Evolutionary conservation across 2,329 filamentous ascomycete species (phyloP).

Genomic region (Hypocreales sp.): DNA sequence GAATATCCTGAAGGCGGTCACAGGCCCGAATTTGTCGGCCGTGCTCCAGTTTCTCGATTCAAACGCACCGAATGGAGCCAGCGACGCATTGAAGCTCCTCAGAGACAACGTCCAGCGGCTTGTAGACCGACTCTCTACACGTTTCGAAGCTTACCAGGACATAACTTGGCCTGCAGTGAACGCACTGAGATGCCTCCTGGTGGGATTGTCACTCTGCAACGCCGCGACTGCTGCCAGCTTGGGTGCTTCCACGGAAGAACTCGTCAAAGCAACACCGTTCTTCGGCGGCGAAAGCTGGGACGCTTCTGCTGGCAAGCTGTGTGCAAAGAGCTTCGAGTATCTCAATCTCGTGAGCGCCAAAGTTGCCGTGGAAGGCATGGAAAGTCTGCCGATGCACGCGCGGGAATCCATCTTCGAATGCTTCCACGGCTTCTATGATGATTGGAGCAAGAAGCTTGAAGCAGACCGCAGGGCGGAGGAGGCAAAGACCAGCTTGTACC

Average conservation of each 20-base stretch:
- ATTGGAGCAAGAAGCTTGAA: constrained; percentile 67
- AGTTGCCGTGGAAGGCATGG: constrained; percentile 30
- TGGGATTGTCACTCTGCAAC: constrained; percentile 54
- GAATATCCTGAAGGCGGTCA: constrained; percentile 53
- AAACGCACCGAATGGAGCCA: constrained; percentile 6
- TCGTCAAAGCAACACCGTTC: constrained; percentile 38
- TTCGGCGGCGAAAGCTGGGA: constrained; percentile 29
- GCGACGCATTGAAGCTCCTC: constrained; percentile 30
- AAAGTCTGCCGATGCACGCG: constrained; percentile 21
- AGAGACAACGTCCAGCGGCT: constrained; percentile 50
- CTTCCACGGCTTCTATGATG: constrained; percentile 57
- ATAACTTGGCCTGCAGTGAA: constrained; percentile 64
- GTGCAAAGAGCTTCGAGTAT: constrained; percentile 24
- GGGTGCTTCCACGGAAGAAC: constrained; percentile 15
- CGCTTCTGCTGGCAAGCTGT: constrained; percentile 6
- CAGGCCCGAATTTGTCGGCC: constrained; percentile 28
- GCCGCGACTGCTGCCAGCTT: constrained; percentile 24
- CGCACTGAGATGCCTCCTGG: constrained; percentile 62
- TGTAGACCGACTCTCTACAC: constrained; percentile 49
- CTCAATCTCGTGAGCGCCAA: constrained; percentile 18
- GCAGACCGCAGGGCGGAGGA: constrained; percentile 63
- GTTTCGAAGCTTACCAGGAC: constrained; percentile 72
- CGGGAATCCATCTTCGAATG: constrained; percentile 45
- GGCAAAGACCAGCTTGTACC: constrained; percentile 62
- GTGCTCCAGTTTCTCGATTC: constrained; percentile 13